Conservation (phyloP, 257 asterid species). For the Solanum neorickii region DNA sequence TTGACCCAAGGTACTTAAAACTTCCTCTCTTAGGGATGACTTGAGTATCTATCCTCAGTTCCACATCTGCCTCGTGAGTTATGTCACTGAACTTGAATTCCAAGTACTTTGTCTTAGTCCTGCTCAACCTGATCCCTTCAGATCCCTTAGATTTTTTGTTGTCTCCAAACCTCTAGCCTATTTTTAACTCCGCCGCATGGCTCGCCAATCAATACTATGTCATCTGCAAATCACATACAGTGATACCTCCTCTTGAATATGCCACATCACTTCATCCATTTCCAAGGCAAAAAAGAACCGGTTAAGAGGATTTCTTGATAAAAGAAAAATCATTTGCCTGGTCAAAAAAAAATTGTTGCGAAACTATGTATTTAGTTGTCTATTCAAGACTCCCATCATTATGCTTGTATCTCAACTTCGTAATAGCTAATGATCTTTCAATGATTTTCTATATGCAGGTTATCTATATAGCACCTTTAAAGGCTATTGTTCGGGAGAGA, state of each 20-base stretch:
- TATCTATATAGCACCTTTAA: slow-evolving; percentile 88
- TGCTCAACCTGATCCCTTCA: not conserved
- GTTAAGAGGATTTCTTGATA: not conserved
- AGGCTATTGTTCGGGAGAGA: slow-evolving; percentile 98
- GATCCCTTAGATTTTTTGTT: not conserved
- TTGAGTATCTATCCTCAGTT: not conserved
- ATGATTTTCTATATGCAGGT: slow-evolving; percentile 41
- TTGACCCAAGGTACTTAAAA: not conserved
- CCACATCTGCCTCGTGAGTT: not conserved
- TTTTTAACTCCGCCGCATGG: not conserved
- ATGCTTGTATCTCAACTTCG: not conserved
- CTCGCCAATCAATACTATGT: not conserved
- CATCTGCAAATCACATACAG: not conserved
- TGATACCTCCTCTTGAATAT: not conserved
- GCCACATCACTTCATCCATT: not conserved
- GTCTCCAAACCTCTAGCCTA: not conserved
- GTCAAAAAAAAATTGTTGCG: not conserved
- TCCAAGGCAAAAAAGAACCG: not conserved
- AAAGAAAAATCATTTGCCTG: not conserved
- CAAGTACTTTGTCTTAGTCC: not conserved
- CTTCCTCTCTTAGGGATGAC: not conserved
- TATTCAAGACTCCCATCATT: not conserved
- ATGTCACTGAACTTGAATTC: not conserved
- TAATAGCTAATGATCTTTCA: not conserved
- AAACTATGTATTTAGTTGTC: not conserved